Conservation (phyloP, 495 filamentous ascomycete genomes). For the Aspergillus taichungensis region DNA sequence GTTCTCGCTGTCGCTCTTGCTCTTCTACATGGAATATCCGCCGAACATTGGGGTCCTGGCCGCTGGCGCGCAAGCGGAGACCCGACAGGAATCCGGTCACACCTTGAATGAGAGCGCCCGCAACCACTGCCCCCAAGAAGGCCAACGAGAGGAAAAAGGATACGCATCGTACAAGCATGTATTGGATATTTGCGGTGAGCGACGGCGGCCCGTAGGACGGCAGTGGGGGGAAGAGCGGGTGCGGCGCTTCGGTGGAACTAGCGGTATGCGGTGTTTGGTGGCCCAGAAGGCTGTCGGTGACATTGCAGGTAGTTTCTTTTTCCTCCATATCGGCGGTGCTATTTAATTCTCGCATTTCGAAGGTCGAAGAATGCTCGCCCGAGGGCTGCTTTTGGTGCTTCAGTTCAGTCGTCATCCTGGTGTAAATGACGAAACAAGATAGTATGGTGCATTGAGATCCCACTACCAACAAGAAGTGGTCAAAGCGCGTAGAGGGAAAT, state of each 20-base stretch:
- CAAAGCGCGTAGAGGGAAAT: no score
- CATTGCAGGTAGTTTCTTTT: slow-evolving; percentile 2
- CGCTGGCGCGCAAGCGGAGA: slow-evolving; percentile 39
- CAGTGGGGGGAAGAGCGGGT: slow-evolving; percentile 82
- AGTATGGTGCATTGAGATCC: no score
- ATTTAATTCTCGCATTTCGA: slow-evolving; percentile 8
- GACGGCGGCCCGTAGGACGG: slow-evolving; percentile 76
- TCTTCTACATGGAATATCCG: slow-evolving; percentile 69
- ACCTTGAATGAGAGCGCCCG: slow-evolving; percentile 59
- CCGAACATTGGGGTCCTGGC: slow-evolving; percentile 45
- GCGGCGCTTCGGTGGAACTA: slow-evolving; percentile 10
- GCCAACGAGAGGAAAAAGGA: slow-evolving; percentile 68
- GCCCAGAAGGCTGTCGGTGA: slow-evolving; percentile 11
- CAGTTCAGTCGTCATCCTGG: no score
- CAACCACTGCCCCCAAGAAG: slow-evolving; percentile 67
- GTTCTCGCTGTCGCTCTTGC: slow-evolving; percentile 40
- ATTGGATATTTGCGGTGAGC: slow-evolving; percentile 52
- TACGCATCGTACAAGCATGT: slow-evolving; percentile 46
- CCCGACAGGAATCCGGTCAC: slow-evolving; percentile 41
- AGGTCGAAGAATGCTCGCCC: not conserved
- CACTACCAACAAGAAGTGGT: no score
- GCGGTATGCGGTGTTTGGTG: not conserved
- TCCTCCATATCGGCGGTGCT: slow-evolving; percentile 3
- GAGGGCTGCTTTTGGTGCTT: no score
- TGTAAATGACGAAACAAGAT: no score